A percentile compares a stretch with the other conserved stretches of the same genome.
phyloP scores from a whole-genome alignment of 2,329 filamentous ascomycete genomes.

The Claviceps sp. region DNA sequence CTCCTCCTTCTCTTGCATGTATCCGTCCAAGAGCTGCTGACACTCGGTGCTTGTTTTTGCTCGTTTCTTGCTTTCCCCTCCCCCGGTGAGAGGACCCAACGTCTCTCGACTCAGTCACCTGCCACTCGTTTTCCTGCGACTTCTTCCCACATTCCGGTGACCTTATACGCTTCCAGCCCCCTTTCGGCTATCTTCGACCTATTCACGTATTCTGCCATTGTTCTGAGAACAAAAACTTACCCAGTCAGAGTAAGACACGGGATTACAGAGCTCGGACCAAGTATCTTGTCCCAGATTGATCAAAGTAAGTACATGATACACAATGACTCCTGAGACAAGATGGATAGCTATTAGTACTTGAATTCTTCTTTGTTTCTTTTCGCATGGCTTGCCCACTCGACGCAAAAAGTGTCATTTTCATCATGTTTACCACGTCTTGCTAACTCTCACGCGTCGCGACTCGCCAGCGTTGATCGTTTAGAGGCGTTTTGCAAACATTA shows the following conservation, averaged over 20 bases:
- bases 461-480: background rate
- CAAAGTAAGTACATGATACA: background rate
- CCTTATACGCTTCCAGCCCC: background rate
- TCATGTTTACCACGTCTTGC: no score
- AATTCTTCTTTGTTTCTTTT: no score
- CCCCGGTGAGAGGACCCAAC: slow-evolving; percentile 2
- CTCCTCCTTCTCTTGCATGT: background rate
- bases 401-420: no score
- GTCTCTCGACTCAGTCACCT: slow-evolving; percentile 2
- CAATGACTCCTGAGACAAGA: background rate
- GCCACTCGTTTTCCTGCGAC: slow-evolving; percentile 1
- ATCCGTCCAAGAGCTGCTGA: background rate
- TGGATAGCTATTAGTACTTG: no score
- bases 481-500: background rate
- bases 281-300: background rate
- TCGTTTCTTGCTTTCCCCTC: background rate
- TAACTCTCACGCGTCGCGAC: no score
- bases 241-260: background rate
- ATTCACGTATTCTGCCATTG: background rate
- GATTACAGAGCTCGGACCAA: background rate
- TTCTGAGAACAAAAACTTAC: background rate
- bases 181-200: background rate
- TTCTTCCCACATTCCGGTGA: background rate
- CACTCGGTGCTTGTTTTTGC: background rate
- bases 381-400: no score